Evolutionary conservation across 192 early-diverging fungal species (phyloP).

Genomic region (Coemansia sp.): DNA sequence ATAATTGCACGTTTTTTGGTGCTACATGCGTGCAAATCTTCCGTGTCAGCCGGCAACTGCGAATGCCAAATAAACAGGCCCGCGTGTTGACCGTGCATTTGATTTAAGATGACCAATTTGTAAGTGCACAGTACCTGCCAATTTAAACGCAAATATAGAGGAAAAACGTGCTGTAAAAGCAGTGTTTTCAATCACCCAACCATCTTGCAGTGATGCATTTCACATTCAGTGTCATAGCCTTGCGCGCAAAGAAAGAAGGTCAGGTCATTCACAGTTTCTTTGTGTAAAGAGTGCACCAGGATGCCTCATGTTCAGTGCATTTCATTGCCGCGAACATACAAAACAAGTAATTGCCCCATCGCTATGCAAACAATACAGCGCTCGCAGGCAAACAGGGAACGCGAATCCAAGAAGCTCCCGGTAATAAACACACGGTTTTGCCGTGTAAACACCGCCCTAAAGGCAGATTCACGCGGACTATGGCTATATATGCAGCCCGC

Average conservation of each 20-base stretch:
- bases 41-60: not conserved
- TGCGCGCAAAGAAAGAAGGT: not conserved
- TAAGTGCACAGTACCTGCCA: not conserved
- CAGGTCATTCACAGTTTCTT: not conserved
- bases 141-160: not conserved
- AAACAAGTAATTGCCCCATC: not conserved
- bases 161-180: not conserved
- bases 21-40: not conserved
- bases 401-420: not conserved
- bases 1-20: not conserved
- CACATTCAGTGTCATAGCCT: not conserved
- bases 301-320: not conserved
- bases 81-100: not conserved
- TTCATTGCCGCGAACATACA: not conserved
- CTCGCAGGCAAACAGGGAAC: not conserved
- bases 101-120: not conserved
- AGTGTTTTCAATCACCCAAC: not conserved
- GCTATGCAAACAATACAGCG: not conserved
- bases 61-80: not conserved
- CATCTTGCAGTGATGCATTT: not conserved
- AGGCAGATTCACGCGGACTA: not conserved
- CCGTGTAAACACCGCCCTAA: not conserved
- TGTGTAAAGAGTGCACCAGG: not conserved
- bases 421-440: not conserved
- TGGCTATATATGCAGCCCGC: conserved; percentile 4